Percentiles rank a stretch among this genome's conserved stretches.
Evolutionary conservation across 176 grass and related monocot species (phyloP).

Genomic region (Chloris gayana): DNA sequence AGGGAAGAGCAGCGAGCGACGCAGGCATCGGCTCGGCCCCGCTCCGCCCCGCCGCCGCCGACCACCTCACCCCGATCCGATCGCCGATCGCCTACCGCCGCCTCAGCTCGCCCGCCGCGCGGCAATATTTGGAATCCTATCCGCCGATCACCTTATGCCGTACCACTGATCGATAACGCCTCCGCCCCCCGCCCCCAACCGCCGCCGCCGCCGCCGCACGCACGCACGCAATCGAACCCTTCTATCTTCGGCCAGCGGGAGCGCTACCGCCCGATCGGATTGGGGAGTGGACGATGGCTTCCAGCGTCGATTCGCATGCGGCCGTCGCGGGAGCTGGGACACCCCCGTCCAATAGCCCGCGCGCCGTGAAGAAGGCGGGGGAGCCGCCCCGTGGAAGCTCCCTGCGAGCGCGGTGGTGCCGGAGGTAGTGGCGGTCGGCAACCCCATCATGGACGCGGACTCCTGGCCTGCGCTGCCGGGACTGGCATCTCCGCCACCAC

Average conservation of each 20-base stretch:
- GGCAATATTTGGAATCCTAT: constrained; percentile 53
- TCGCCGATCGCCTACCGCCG: constrained; percentile 34
- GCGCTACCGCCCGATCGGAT: constrained; percentile 23
- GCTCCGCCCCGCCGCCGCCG: not conserved
- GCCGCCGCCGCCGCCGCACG: not conserved
- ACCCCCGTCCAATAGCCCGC: constrained; percentile 33
- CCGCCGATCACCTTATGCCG: constrained; percentile 45
- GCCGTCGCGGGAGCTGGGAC: constrained; percentile 29
- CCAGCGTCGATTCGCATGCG: constrained; percentile 41
- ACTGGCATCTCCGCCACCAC: constrained; percentile 45
- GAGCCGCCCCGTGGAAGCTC: constrained; percentile 45
- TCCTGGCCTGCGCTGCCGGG: constrained; percentile 89
- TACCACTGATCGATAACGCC: constrained; percentile 40
- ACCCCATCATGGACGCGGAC: constrained; percentile 57
- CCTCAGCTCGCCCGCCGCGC: constrained; percentile 1
- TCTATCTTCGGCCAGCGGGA: not conserved
- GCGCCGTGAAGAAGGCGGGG: constrained; percentile 36
- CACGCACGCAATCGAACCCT: not conserved
- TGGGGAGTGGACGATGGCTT: constrained; percentile 48
- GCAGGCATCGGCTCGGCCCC: constrained; percentile 37
- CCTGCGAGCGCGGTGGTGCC: constrained; percentile 27
- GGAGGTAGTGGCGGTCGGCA: constrained; percentile 45
- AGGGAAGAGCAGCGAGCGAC: constrained; percentile 43
- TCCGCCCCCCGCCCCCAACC: not conserved
- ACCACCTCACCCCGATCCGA: constrained; percentile 42